A percentile compares a stretch with the other conserved stretches of the same genome.
Conservation (phyloP, 2,329 filamentous ascomycete genomes). For the Penicillium capsulatum region DNA sequence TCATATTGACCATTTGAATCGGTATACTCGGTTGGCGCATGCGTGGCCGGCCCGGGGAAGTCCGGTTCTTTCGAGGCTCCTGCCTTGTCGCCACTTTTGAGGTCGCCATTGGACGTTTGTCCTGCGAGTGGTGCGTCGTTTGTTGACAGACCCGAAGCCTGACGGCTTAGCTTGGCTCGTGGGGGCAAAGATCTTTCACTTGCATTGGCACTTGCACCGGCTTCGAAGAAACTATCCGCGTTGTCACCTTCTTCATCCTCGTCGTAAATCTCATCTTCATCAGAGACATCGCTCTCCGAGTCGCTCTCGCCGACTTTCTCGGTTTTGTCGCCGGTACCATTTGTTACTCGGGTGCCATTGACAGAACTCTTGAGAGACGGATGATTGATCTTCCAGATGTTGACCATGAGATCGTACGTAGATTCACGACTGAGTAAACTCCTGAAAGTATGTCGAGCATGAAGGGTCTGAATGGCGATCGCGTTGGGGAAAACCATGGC, state of each 20-base stretch:
- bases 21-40: conserved; percentile 79
- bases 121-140: conserved; percentile 36
- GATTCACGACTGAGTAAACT: conserved; percentile 92
- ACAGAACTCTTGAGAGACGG: conserved; percentile 85
- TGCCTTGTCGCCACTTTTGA: conserved; percentile 50
- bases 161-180: conserved; percentile 59
- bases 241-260: conserved; percentile 52
- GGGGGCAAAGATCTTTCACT: conserved; percentile 47
- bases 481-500: conserved; percentile 95
- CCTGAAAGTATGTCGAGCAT: conserved; percentile 92
- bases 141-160: conserved; percentile 58
- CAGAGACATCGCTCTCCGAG: conserved; percentile 70
- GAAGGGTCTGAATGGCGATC: conserved; percentile 91
- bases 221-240: conserved; percentile 58
- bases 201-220: conserved; percentile 51
- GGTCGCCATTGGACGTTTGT: conserved; percentile 30
- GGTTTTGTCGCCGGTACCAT: conserved; percentile 81
- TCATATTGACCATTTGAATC: conserved; percentile 79
- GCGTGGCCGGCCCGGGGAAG: conserved; percentile 78
- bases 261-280: conserved; percentile 61
- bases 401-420: conserved; percentile 94
- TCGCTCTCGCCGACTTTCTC: conserved; percentile 71
- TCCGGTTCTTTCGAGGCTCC: conserved; percentile 48
- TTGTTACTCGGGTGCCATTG: conserved; percentile 79
- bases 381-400: conserved; percentile 97